phyloP scores from a whole-genome alignment of 78 protist species.

The Protostelium mycophagum region DNA sequence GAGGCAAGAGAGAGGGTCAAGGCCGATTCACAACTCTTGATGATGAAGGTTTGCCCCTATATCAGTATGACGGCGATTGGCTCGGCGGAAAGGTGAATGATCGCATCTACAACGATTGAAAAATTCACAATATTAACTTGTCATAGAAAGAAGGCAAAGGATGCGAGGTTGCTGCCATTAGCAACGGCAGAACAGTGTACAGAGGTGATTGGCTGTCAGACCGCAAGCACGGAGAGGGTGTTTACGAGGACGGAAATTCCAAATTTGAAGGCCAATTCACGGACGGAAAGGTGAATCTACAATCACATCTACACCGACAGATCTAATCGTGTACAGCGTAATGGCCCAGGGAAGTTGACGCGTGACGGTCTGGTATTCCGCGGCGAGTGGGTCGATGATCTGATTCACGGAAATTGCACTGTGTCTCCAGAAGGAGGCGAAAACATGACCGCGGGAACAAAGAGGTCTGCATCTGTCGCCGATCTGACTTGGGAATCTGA shows the following conservation, averaged over 20 bases:
- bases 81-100: not conserved
- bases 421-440: not conserved
- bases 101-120: no score
- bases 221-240: not conserved
- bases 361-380: not conserved
- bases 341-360: not conserved
- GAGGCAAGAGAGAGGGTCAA: not conserved
- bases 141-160: not conserved
- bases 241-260: not conserved
- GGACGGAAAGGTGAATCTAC: not conserved
- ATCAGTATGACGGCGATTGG: not conserved
- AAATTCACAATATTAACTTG: not conserved
- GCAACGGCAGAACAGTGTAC: not conserved
- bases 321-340: not conserved
- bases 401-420: not conserved
- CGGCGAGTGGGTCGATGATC: not conserved
- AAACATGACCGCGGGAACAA: not conserved
- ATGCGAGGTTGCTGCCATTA: not conserved
- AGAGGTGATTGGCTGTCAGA: not conserved
- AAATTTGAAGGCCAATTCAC: not conserved
- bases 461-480: not conserved
- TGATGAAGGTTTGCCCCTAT: not conserved
- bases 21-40: not conserved
- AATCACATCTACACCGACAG: no score
- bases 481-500: not conserved